phyloP scores from a whole-genome alignment of 2,329 filamentous ascomycete species.

The Stachybotrys echinatus region DNA sequence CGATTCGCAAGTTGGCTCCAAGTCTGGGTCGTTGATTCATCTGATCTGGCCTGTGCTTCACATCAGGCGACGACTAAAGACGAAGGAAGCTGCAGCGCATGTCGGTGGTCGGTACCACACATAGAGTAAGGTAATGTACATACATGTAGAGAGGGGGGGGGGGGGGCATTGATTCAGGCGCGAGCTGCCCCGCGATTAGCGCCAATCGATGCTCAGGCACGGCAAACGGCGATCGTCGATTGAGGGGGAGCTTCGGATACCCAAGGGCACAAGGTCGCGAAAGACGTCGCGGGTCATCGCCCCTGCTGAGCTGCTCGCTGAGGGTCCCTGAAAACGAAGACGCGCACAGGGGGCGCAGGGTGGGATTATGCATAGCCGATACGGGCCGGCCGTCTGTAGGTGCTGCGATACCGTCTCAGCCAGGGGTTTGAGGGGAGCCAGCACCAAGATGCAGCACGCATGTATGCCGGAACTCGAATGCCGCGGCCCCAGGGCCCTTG shows the following conservation, averaged over 20 bases:
- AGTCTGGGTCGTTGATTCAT: too few species aligned
- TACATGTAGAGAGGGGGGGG: too few species aligned
- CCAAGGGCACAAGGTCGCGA: too few species aligned
- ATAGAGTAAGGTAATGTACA: too few species aligned
- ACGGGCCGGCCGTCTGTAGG: neutral
- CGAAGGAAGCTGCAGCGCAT: neutral
- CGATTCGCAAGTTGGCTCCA: too few species aligned
- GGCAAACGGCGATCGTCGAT: neutral
- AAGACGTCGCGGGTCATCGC: neutral
- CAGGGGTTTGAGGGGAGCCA: neutral
- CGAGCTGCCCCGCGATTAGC: constrained; percentile 2
- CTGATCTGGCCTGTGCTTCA: too few species aligned
- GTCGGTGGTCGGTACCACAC: neutral
- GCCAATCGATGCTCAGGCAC: constrained; percentile 1
- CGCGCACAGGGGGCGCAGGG: neutral
- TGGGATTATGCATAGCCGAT: neutral
- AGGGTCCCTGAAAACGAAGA: neutral
- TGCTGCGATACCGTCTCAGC: neutral
- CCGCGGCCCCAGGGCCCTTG: too few species aligned
- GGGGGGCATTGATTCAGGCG: neutral
- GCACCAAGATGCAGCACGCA: neutral
- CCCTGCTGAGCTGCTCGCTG: too few species aligned
- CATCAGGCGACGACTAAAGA: neutral
- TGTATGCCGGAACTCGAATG: neutral
- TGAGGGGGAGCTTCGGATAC: neutral